Evolutionary conservation across 108 stramenopile species (phyloP).

Genomic region (Stephanodiscus minutulus): DNA sequence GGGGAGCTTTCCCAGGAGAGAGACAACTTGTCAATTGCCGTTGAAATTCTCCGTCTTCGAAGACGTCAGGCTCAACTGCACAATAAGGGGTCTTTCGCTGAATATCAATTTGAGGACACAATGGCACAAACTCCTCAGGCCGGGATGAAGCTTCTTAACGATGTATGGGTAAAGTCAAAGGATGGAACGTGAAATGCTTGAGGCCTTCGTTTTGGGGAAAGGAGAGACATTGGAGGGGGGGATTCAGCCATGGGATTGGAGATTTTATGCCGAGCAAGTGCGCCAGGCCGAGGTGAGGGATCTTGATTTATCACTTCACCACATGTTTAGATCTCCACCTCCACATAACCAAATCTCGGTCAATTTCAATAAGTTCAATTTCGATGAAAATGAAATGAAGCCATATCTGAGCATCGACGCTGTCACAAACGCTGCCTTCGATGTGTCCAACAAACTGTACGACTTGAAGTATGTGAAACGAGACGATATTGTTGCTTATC

Average conservation of each 20-base stretch:
- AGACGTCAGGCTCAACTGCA: conserved; percentile 60
- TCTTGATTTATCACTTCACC: no score
- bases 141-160: conserved; percentile 61
- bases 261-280: conserved; percentile 56
- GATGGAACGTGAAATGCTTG: conserved; percentile 67
- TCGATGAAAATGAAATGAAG: conserved; percentile 73
- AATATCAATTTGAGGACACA: conserved; percentile 72
- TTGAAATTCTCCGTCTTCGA: conserved; percentile 62
- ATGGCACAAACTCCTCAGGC: conserved; percentile 80
- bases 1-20: conserved; percentile 63
- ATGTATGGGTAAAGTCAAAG: conserved; percentile 78
- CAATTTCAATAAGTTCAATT: conserved; percentile 71
- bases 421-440: conserved; percentile 65
- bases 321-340: no score
- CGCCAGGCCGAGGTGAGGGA: no score
- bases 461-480: conserved; percentile 63
- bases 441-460: conserved; percentile 75
- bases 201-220: conserved; percentile 55
- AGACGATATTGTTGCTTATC: conserved; percentile 63
- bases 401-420: conserved; percentile 71
- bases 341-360: no score
- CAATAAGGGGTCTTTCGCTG: conserved; percentile 64
- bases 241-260: conserved; percentile 82
- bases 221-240: conserved; percentile 63
- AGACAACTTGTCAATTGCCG: conserved; percentile 65